Percentiles rank a stretch among this genome's conserved stretches.
These are phyloP conservation scores for Erigeron philadelphicus DNA, from an alignment of 140 eudicot species.

Conservation along the genomic window DNA sequence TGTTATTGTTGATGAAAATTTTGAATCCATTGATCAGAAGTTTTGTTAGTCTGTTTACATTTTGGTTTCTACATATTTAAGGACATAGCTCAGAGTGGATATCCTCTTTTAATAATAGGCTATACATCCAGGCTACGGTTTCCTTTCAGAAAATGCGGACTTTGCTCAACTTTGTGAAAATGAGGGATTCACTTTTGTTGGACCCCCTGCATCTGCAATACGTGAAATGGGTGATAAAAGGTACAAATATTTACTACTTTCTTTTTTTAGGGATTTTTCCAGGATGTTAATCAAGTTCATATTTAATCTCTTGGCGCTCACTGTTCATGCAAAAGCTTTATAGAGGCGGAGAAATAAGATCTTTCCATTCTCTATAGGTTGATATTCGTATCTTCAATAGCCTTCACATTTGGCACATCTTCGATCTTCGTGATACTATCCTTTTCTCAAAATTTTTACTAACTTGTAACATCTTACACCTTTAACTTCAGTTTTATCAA, in stretches of 20 bases:
- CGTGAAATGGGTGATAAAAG: constrained; percentile 99
- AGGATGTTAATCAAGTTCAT: constrained; percentile 14
- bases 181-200: constrained; percentile 73
- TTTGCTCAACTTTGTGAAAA: constrained; percentile 95
- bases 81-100: constrained; percentile 35
- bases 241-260: constrained; percentile 30
- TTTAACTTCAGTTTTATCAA: too few species aligned
- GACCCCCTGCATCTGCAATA: constrained; percentile 98
- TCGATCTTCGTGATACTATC: too few species aligned
- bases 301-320: constrained; percentile 11
- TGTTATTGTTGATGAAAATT: not conserved
- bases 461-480: too few species aligned
- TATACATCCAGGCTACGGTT: constrained; percentile 99
- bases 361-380: too few species aligned
- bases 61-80: constrained; percentile 19
- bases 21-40: constrained; percentile 20
- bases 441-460: too few species aligned
- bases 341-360: not conserved
- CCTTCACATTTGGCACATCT: too few species aligned
- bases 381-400: too few species aligned
- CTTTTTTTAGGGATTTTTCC: not conserved
- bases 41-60: constrained; percentile 26
- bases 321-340: constrained; percentile 6
- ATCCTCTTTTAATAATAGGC: constrained; percentile 64
- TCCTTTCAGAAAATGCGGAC: constrained; percentile 90